phyloP scores from a whole-genome alignment of 352 stramenopile species.

The Pythium aphanidermatum region DNA sequence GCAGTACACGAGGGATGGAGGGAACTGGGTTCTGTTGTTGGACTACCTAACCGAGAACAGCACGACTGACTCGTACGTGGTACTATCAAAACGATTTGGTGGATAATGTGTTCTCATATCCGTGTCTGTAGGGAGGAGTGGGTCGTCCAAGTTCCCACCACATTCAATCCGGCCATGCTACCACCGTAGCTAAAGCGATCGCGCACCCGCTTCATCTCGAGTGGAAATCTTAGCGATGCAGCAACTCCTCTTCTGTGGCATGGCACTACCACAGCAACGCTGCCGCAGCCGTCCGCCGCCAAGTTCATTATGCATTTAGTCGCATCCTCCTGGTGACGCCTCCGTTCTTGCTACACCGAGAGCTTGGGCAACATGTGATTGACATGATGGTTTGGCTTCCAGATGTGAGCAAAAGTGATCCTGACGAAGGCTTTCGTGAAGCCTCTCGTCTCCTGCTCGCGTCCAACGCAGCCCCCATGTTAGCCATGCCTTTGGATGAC shows the following conservation, averaged over 20 bases:
- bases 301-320: conserved; percentile 70
- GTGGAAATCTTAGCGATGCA: conserved; percentile 66
- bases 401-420: conserved; percentile 34
- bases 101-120: no score
- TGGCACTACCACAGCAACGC: conserved; percentile 43
- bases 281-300: conserved; percentile 51
- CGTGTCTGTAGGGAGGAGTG: conserved; percentile 56
- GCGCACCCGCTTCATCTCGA: conserved; percentile 60
- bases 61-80: conserved; percentile 73
- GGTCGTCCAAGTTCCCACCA: conserved; percentile 47
- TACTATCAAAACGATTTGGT: no score
- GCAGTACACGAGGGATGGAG: conserved; percentile 87
- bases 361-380: conserved; percentile 37
- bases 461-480: conserved; percentile 27
- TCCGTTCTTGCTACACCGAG: conserved; percentile 44
- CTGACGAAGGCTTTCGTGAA: conserved; percentile 66
- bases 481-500: no score
- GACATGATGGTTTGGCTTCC: conserved; percentile 51
- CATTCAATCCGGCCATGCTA: conserved; percentile 51
- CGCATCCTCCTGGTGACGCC: conserved; percentile 60
- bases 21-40: conserved; percentile 93
- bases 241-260: conserved; percentile 65
- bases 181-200: conserved; percentile 55
- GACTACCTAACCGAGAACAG: no score
- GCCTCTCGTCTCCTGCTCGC: conserved; percentile 47